A percentile compares a stretch with the other conserved stretches of the same genome.
phyloP scores from a whole-genome alignment of 768 basidiomycete species.

The Suillus subaureus region DNA sequence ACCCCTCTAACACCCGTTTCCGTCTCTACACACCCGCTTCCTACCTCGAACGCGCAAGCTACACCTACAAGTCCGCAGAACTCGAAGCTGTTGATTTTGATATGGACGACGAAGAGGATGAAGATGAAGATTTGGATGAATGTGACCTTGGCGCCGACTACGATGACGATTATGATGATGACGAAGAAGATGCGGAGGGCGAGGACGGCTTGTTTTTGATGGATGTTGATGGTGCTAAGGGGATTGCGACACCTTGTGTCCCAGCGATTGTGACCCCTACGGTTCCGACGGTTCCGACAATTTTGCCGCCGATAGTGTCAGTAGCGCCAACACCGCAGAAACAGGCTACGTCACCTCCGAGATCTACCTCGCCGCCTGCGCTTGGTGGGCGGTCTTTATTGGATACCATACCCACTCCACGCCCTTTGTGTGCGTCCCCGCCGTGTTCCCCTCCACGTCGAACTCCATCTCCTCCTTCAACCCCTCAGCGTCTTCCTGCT shows the following conservation, averaged over 20 bases:
- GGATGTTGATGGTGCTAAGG: neutral
- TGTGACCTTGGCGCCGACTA: constrained; percentile 22
- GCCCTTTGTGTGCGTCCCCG: neutral
- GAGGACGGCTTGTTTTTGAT: neutral
- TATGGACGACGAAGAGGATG: constrained; percentile 31
- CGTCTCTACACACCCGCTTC: constrained; percentile 32
- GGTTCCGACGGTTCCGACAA: neutral
- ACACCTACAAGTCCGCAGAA: constrained; percentile 29
- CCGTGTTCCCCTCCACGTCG: neutral
- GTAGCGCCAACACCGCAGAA: neutral
- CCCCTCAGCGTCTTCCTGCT: neutral
- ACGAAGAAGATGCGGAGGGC: constrained; percentile 17
- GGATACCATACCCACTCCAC: neutral
- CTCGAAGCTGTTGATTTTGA: constrained; percentile 31
- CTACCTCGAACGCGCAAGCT: constrained; percentile 21
- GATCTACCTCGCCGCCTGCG: neutral
- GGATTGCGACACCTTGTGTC: neutral
- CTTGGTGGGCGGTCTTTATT: neutral
- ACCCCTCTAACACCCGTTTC: constrained; percentile 20
- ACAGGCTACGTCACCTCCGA: neutral
- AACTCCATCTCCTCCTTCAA: neutral
- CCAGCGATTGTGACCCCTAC: neutral
- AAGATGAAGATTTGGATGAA: constrained; percentile 34
- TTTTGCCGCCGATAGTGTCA: neutral
- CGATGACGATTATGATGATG: constrained; percentile 20